Evolutionary conservation across 805 yeast species (phyloP).

Genomic region (Candida xiaguanensis): DNA sequence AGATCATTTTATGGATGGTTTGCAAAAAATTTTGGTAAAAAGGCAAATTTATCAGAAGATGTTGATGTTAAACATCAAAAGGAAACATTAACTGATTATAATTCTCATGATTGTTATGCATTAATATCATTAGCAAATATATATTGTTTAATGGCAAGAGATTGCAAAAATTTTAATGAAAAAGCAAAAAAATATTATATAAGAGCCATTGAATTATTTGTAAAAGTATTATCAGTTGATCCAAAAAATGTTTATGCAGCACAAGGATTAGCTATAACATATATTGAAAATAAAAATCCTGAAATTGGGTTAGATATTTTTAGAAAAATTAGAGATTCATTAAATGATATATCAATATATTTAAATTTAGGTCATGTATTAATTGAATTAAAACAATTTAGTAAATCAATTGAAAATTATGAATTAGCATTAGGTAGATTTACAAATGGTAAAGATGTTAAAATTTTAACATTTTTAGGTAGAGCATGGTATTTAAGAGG

Average conservation of each 20-base stretch:
- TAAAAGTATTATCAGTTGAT: constrained; percentile 83
- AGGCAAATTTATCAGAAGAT: constrained; percentile 45
- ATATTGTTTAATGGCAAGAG: constrained; percentile 79
- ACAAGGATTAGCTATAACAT: constrained; percentile 91
- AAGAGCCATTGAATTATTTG: constrained; percentile 88
- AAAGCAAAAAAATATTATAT: constrained; percentile 70
- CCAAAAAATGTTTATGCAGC: constrained; percentile 91
- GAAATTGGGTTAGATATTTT: constrained; percentile 80
- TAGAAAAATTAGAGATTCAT: constrained; percentile 84
- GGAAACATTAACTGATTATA: constrained; percentile 74
- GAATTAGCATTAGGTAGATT: constrained; percentile 72
- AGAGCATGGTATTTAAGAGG: constrained; percentile 88
- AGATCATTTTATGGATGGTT: constrained; percentile 94
- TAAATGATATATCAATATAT: constrained; percentile 78
- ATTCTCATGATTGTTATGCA: constrained; percentile 88
- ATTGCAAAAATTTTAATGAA: constrained; percentile 45
- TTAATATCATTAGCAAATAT: constrained; percentile 86
- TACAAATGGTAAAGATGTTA: constrained; percentile 60
- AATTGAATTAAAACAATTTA: constrained; percentile 73
- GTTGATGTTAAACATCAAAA: constrained; percentile 78
- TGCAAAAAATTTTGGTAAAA: constrained; percentile 56
- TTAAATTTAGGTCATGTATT: constrained; percentile 87
- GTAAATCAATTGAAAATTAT: constrained; percentile 86
- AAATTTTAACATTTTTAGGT: constrained; percentile 69
- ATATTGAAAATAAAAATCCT: constrained; percentile 77